Evolutionary conservation across 2,329 filamentous ascomycete genomes (phyloP), one percentile per base, ranked within the genome.

Genomic region (Fulvia fulva): DNA sequence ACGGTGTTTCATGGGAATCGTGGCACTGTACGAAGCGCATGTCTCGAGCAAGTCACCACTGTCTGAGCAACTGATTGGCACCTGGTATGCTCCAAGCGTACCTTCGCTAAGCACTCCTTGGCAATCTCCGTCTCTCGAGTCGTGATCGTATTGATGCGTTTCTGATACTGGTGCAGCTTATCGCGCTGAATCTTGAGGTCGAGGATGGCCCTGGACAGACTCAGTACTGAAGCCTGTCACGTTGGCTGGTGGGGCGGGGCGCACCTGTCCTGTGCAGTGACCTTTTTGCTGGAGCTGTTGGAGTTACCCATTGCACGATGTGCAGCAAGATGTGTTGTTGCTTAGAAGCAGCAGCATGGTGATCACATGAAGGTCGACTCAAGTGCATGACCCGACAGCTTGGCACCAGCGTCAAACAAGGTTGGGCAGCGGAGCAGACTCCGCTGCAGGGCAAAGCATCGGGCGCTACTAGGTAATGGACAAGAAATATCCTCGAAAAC

Each of bases 151-250:
- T 87, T 88, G 71, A 99, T 94, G 69, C 90, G 89, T 70, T 89
- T 88, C 76, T 97, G 93, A 79, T 97, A 97, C 74, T 96, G 91
- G 71, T 95, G 92, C 3, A 99, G 87, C 75, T 91, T 95, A 81
- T 99, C 94, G 75, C 94, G 92, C 79, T 97, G 93, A 76, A 86
- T 91, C 80, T 97, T 97, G 79, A 97, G 89, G 77, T 97, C 92
- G 70, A 97, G 88, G 76, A 97, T 97, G 60, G 93, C 93, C 79
- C 92, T 97, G 72, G 32, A 34, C 45, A 55, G 47, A 50, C 47
- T 50, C 47, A 50, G 47, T 32, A 50, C 26, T 21, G 26, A 11
- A 32, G 47, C 26, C 47, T 30, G 23, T 50, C 16, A n/a, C 43
- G 37, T 4, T 41, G 56, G 19, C n/a, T 45, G 56, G 53, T 25